Conservation (phyloP, 306 rosid species). For the Cicer yamashitae region DNA sequence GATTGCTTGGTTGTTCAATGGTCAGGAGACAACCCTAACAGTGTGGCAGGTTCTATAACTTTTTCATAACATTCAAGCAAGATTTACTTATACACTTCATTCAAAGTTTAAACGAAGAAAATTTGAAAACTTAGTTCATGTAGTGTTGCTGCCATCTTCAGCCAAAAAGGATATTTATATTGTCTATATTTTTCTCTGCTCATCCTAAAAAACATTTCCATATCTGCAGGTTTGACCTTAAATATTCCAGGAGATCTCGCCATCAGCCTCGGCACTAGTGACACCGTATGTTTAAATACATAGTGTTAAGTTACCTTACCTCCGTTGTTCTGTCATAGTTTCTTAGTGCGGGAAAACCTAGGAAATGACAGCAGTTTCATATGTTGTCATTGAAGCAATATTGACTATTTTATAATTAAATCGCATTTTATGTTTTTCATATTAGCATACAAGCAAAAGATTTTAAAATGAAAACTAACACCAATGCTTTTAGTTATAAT, state of each 20-base stretch:
- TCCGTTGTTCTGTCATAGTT: conserved; percentile 13
- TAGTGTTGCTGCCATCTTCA: conserved; percentile 11
- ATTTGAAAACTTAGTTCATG: background rate
- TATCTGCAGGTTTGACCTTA: conserved; percentile 84
- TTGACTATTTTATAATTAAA: conserved; percentile 5
- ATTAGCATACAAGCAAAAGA: background rate
- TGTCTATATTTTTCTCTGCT: conserved; percentile 14
- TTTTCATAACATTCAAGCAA: conserved; percentile 26
- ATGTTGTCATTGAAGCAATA: conserved; percentile 17
- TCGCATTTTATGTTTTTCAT: conserved; percentile 3
- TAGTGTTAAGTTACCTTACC: conserved; percentile 7
- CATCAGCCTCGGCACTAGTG: conserved; percentile 98
- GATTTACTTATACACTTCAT: too few species aligned
- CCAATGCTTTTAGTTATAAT: conserved; percentile 35
- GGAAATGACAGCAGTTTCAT: conserved; percentile 14
- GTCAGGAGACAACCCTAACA: conserved; percentile 99
- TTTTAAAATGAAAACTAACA: conserved; percentile 5
- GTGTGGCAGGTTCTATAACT: conserved; percentile 79
- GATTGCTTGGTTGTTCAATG: conserved; percentile 83
- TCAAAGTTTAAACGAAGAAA: conserved; percentile 1
- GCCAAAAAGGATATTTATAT: background rate
- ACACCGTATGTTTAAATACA: conserved; percentile 70
- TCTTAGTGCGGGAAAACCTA: conserved; percentile 1
- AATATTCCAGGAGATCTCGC: conserved; percentile 94
- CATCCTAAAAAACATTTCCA: conserved; percentile 7